Conservation (phyloP, 352 stramenopile genomes). For the Phytophthora niederhauseri region DNA sequence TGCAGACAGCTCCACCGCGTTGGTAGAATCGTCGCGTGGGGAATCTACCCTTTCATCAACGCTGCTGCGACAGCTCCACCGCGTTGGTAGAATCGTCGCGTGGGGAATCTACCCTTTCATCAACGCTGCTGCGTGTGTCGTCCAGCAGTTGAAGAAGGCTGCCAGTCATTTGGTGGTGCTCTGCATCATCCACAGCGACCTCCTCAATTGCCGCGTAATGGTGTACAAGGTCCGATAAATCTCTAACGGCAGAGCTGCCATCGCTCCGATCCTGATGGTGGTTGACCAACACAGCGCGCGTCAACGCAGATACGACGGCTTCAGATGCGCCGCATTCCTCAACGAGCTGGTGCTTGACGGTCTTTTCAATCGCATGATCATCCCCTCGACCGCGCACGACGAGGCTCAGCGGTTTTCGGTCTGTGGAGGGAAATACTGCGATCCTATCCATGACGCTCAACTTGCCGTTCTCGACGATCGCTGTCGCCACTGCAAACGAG, state of each 20-base stretch:
- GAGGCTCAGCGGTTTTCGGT: conserved; percentile 4
- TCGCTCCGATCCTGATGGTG: background rate
- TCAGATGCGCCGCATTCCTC: conserved; percentile 26
- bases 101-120: background rate
- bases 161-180: conserved; percentile 14
- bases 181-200: background rate
- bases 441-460: conserved; percentile 36
- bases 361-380: conserved; percentile 8
- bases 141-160: conserved; percentile 15
- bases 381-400: background rate
- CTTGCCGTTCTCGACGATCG: conserved; percentile 41
- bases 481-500: conserved; percentile 35
- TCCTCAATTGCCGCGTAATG: conserved; percentile 21
- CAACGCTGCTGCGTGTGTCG: background rate
- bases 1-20: conserved; percentile 12
- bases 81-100: conserved; percentile 1
- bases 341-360: conserved; percentile 21
- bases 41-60: background rate
- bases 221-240: conserved; percentile 20
- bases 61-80: conserved; percentile 14
- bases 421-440: conserved; percentile 1
- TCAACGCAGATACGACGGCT: conserved; percentile 19
- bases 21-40: background rate
- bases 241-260: background rate
- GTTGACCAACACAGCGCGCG: conserved; percentile 4